Conservation (phyloP, 2,329 filamentous ascomycete species). For the Paraphaeosphaeria sporulosa region DNA sequence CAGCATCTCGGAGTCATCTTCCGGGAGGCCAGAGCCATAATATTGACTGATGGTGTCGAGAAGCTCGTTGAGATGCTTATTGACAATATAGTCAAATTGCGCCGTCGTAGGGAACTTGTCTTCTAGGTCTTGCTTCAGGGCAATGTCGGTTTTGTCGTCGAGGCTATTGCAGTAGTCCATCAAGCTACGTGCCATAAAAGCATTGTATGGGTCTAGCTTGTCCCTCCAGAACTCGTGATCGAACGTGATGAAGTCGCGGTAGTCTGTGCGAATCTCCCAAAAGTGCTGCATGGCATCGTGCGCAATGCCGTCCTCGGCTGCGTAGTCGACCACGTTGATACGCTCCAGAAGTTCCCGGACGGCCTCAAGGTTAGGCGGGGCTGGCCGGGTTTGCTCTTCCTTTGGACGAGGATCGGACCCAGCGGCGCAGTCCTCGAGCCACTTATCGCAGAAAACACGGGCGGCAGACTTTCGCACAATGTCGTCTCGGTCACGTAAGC, state of each 20-base stretch:
- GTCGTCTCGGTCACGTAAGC: constrained; percentile 90
- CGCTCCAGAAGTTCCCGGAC: constrained; percentile 90
- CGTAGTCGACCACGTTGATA: constrained; percentile 91
- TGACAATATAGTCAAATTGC: constrained; percentile 84
- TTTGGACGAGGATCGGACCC: constrained; percentile 66
- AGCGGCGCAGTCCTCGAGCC: constrained; percentile 94
- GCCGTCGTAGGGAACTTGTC: constrained; percentile 97
- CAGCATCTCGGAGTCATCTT: constrained; percentile 62
- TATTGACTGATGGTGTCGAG: constrained; percentile 66
- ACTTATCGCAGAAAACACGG: constrained; percentile 89
- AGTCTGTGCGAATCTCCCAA: constrained; percentile 91
- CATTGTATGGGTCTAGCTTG: constrained; percentile 76
- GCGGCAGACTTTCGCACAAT: constrained; percentile 91
- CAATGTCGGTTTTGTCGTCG: constrained; percentile 64
- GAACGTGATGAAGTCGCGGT: constrained; percentile 75
- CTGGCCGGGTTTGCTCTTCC: constrained; percentile 57
- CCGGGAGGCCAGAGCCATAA: constrained; percentile 49
- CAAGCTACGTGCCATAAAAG: constrained; percentile 90
- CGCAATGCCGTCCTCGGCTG: constrained; percentile 87
- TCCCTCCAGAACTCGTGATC: constrained; percentile 82
- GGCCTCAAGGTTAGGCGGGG: constrained; percentile 71
- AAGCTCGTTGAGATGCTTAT: constrained; percentile 77
- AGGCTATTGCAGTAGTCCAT: constrained; percentile 88
- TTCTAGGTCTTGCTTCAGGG: constrained; percentile 78
- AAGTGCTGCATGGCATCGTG: constrained; percentile 95